These are phyloP conservation scores for Parmelia sp. DNA, from an alignment of 495 filamentous ascomycete genomes.

Conservation along the genomic window DNA sequence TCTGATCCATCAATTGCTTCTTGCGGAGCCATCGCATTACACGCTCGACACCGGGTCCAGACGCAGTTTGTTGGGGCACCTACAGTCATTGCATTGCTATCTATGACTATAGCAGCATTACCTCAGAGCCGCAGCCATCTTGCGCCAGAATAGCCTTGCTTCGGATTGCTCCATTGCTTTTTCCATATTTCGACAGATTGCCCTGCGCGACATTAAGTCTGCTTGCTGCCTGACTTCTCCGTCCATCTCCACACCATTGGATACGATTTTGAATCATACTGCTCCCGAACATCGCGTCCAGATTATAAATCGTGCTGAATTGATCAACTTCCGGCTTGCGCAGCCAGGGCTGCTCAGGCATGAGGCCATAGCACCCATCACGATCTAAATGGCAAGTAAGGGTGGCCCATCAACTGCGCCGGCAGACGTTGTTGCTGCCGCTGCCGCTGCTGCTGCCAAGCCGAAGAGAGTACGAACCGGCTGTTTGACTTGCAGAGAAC, in stretches of 20 bases:
- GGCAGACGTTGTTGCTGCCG: slow-evolving; percentile 23
- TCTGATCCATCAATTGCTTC: background rate
- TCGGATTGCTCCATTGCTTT: background rate
- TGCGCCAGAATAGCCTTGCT: background rate
- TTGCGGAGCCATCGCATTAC: background rate
- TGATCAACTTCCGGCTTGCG: slow-evolving; percentile 3
- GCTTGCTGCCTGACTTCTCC: background rate
- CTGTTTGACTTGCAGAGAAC: slow-evolving; percentile 70
- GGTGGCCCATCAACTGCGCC: slow-evolving; percentile 17
- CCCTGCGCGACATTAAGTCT: background rate
- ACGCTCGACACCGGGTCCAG: background rate
- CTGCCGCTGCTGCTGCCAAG: slow-evolving; percentile 42
- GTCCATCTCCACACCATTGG: background rate
- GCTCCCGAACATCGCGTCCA: background rate
- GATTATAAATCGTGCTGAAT: background rate
- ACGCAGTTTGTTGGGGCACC: background rate
- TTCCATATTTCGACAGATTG: background rate
- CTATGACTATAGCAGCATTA: background rate
- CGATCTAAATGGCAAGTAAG: slow-evolving; percentile 24
- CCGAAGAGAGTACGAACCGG: slow-evolving; percentile 68
- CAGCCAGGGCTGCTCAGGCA: slow-evolving; percentile 8
- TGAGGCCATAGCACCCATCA: background rate
- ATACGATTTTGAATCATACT: background rate
- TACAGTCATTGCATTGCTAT: background rate
- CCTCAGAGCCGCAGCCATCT: no score